These are phyloP conservation scores for Phytophthora crassamura DNA, from an alignment of 352 stramenopile species.

Conservation along the genomic window DNA sequence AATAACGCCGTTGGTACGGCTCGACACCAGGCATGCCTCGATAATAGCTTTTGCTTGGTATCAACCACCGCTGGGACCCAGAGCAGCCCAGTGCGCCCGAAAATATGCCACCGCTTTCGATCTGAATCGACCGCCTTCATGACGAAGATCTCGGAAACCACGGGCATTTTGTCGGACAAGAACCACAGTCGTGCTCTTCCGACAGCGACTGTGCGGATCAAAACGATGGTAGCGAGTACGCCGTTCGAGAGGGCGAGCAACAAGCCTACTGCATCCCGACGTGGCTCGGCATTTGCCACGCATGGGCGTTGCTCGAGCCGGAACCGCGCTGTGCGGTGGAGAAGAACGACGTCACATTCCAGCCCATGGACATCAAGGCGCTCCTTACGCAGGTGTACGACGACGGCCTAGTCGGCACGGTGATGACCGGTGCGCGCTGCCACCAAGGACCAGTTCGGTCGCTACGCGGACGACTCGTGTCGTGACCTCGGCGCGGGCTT, in stretches of 20 bases:
- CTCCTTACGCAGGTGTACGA: constrained; percentile 43
- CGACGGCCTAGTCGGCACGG: constrained; percentile 23
- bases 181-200: constrained; percentile 22
- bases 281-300: constrained; percentile 49
- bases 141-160: constrained; percentile 28
- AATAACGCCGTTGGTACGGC: no score
- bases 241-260: constrained; percentile 25
- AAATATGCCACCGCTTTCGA: constrained; percentile 48
- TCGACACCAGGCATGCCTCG: no score
- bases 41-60: constrained; percentile 2
- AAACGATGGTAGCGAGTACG: constrained; percentile 27
- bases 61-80: constrained; percentile 11
- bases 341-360: constrained; percentile 43
- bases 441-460: constrained; percentile 43
- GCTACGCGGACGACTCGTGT: constrained; percentile 37
- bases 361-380: constrained; percentile 47
- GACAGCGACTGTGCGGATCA: constrained; percentile 22
- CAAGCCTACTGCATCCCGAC: constrained; percentile 40
- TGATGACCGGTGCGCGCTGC: constrained; percentile 41
- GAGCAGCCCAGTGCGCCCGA: constrained; percentile 18
- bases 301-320: constrained; percentile 38
- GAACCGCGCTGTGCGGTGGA: constrained; percentile 38
- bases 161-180: constrained; percentile 26
- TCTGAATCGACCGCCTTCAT: constrained; percentile 36
- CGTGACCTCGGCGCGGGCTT: constrained; percentile 48